Conservation (phyloP, 768 basidiomycete species). For the Russula foetens region DNA sequence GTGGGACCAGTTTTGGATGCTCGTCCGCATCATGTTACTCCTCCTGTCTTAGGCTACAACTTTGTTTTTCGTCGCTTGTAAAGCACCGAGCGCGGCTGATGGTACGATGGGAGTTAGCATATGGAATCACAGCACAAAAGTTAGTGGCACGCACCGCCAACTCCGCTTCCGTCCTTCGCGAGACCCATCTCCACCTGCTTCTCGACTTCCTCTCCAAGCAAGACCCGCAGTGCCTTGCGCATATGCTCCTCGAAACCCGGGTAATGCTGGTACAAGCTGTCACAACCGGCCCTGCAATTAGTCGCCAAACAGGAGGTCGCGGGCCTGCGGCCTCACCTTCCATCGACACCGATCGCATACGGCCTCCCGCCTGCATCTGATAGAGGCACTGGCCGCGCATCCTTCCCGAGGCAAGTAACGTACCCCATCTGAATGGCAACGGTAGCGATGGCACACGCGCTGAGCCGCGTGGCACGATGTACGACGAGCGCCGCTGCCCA, state of each 20-base stretch:
- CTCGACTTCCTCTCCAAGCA: constrained; percentile 81
- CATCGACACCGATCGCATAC: constrained; percentile 86
- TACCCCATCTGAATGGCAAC: constrained; percentile 75
- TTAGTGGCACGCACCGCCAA: constrained; percentile 66
- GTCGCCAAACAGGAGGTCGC: neutral
- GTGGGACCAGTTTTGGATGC: too few species aligned
- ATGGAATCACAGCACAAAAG: neutral
- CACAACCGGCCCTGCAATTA: neutral
- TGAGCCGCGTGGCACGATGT: constrained; percentile 72
- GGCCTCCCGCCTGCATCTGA: constrained; percentile 33
- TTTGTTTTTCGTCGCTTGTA: constrained; percentile 63
- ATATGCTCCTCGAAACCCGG: constrained; percentile 75
- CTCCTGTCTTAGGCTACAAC: neutral
- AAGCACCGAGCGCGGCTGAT: constrained; percentile 79
- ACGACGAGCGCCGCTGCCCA: constrained; percentile 77
- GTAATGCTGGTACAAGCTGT: constrained; percentile 85
- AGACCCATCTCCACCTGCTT: constrained; percentile 76
- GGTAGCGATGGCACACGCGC: constrained; percentile 82
- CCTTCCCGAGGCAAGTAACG: constrained; percentile 40
- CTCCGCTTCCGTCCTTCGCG: constrained; percentile 96
- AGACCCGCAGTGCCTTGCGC: constrained; percentile 58
- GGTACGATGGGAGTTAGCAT: neutral
- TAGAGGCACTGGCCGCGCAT: constrained; percentile 19
- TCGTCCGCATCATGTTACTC: neutral
- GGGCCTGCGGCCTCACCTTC: constrained; percentile 49